phyloP scores from a whole-genome alignment of 805 yeast species.

The Tetrapisispora arboricola region DNA sequence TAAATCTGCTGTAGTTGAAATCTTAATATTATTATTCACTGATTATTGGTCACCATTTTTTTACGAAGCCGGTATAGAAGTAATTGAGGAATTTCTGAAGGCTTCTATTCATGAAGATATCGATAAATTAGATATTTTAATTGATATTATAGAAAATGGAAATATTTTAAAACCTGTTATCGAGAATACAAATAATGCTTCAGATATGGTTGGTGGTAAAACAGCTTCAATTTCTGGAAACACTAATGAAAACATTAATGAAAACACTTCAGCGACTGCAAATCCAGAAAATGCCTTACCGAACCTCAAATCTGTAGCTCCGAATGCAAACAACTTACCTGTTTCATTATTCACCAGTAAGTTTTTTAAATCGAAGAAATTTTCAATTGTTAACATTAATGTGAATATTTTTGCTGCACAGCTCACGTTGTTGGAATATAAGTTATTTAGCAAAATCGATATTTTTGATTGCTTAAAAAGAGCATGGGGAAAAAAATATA shows the following conservation, averaged over 20 bases:
- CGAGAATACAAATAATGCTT: background rate
- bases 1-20: slow-evolving; percentile 48
- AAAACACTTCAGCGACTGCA: too few relatives aligned
- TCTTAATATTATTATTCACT: slow-evolving; percentile 53
- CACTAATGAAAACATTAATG: background rate
- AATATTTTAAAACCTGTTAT: background rate
- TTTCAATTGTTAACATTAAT: slow-evolving; percentile 54
- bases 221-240: background rate
- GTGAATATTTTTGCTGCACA: slow-evolving; percentile 72
- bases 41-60: slow-evolving; percentile 59
- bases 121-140: slow-evolving; percentile 29
- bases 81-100: slow-evolving; percentile 28
- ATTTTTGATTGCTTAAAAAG: slow-evolving; percentile 64
- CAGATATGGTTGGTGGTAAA: too few relatives aligned
- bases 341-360: background rate
- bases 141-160: slow-evolving; percentile 24
- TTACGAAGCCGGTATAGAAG: slow-evolving; percentile 34
- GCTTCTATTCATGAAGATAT: slow-evolving; percentile 33
- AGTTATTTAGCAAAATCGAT: slow-evolving; percentile 51
- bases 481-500: slow-evolving; percentile 60
- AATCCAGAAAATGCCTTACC: background rate
- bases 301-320: background rate
- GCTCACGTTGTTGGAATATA: slow-evolving; percentile 62
- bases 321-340: background rate
- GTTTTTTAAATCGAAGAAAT: slow-evolving; percentile 24